Percentiles rank a stretch among this genome's conserved stretches.
phyloP scores from a whole-genome alignment of 371 early-diverging fungal species.

The Funneliformis caledonium region DNA sequence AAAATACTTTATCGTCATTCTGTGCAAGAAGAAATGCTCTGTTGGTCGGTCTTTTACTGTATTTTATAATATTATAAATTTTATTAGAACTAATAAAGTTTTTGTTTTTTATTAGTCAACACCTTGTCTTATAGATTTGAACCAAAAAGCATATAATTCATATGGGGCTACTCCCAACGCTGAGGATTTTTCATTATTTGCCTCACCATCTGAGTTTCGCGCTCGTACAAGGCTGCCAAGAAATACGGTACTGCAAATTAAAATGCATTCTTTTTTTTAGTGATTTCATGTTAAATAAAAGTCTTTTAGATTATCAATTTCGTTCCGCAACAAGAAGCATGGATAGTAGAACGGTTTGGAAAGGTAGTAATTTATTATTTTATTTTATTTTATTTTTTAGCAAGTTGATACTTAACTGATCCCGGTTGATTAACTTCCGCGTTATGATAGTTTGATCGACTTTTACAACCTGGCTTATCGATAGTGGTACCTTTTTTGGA shows the following conservation, averaged over 20 bases:
- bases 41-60: background rate
- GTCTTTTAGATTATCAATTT: slow-evolving; percentile 80
- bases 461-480: slow-evolving; percentile 91
- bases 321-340: slow-evolving; percentile 98
- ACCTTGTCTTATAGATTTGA: background rate
- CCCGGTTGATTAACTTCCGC: background rate
- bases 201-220: background rate
- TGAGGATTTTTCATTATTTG: background rate
- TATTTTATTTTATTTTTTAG: background rate
- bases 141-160: slow-evolving; percentile 21
- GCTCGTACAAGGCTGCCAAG: slow-evolving; percentile 54
- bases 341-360: slow-evolving; percentile 90
- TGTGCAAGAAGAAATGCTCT: background rate
- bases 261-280: background rate
- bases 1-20: background rate
- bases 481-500: slow-evolving; percentile 89
- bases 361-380: slow-evolving; percentile 38
- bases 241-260: slow-evolving; percentile 50
- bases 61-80: background rate
- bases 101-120: background rate
- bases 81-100: background rate
- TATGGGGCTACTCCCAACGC: slow-evolving; percentile 2
- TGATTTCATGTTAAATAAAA: background rate
- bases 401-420: background rate
- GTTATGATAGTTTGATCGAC: slow-evolving; percentile 64